Base-by-base conservation (phyloP, 345 rosid genomes). In the Raphanus raphanistrum region DNA sequence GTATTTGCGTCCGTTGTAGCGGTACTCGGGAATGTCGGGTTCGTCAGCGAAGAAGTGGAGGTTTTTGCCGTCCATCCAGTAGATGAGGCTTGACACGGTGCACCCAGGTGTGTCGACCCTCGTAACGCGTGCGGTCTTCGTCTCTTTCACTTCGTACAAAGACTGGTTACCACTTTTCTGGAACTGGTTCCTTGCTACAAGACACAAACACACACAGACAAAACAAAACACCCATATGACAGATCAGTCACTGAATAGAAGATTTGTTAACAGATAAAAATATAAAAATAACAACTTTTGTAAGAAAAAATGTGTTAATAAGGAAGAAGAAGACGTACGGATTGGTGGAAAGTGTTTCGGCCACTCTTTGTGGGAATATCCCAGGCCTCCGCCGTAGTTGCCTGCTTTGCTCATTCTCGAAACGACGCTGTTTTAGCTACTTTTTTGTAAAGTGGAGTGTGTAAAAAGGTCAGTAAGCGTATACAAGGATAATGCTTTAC, bases 21-120 rank as follows among this genome's bases (percentile, higher is more conserved):
- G 0, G 75, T 52, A 70, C 11, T 63, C 75, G 0, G 63, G 17
- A 26, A 50, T 48, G 45, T 16, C 57, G 4, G 75, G 80, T 12
- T 76, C 75, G 33, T 63, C 75, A 0, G 80, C 80, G 59, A 36
- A 70, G 75, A 77, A 70, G 27, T 70, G 70, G 3, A 77, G 10
- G 33, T 52, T 54, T 32, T 3, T 27, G 11, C 5, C 11, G 25
- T 77, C 75, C 65, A 50, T 57, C 80, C 33, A 35, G 71, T 70
- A 63, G 26, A 1, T 8, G 4, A 77, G 75, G 21, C 65, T 74
- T 5, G 80, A 28, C 31, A 6, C 59, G 4, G 48, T 31, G 57
- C 45, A 70, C 0, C 75, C 54, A 45, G 54, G 54, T 16, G 54
- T 45, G 54, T 45, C 54, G 4, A 45, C 13, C 54, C n/a, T 45